Evolutionary conservation across 139 green algal genomes (phyloP).

Genomic region (Tetradesmus lagerheimii): DNA sequence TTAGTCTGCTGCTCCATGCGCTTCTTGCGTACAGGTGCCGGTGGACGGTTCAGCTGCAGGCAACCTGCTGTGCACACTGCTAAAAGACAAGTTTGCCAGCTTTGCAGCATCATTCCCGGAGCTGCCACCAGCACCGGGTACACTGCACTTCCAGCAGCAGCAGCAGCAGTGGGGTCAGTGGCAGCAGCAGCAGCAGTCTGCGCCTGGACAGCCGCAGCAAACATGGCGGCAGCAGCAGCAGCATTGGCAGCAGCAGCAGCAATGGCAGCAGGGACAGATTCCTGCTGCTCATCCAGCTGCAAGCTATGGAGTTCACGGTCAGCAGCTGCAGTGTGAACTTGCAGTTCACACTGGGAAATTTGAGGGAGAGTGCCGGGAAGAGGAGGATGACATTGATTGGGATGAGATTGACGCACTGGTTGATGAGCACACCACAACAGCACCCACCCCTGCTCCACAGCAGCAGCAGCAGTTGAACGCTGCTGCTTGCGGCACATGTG

Average conservation of each 20-base stretch:
- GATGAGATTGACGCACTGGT: slow-evolving; percentile 15
- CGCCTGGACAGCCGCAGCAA: not conserved
- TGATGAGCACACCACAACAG: not conserved
- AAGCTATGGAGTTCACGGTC: not conserved
- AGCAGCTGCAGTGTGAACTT: not conserved
- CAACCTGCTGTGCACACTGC: not conserved
- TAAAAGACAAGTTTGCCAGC: not conserved
- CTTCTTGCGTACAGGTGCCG: not conserved
- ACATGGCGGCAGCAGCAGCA: not conserved
- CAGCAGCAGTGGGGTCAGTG: not conserved
- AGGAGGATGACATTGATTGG: slow-evolving; percentile 35
- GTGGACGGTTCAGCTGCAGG: not conserved
- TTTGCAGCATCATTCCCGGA: not conserved
- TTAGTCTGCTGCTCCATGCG: too few species aligned
- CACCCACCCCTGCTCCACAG: not conserved
- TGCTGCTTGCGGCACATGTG: not conserved
- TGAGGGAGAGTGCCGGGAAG: not conserved
- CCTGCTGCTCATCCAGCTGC: not conserved
- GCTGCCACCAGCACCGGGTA: not conserved
- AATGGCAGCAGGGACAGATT: not conserved
- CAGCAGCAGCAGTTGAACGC: not conserved
- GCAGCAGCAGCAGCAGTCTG: not conserved
- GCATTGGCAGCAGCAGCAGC: slow-evolving; percentile 2
- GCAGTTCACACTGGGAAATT: not conserved
- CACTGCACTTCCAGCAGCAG: not conserved